Conservation (phyloP, 371 early-diverging fungal genomes). For the Mortierella polycephala region DNA sequence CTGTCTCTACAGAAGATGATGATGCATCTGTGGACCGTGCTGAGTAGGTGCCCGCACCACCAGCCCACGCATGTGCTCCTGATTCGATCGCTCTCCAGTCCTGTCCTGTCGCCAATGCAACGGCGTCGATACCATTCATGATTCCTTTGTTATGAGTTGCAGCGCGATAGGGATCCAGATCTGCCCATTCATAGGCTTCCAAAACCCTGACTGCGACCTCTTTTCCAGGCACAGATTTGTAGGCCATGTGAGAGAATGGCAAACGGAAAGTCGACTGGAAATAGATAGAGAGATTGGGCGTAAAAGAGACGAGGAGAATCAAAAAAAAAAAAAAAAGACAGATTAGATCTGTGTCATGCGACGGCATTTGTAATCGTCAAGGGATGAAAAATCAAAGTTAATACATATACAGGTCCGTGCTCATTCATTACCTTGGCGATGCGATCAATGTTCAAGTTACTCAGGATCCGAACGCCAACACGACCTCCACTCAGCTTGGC, state of each 20-base stretch:
- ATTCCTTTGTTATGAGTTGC: conserved; percentile 82
- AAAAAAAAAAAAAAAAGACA: background rate
- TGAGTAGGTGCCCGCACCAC: conserved; percentile 51
- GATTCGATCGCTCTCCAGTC: conserved; percentile 83
- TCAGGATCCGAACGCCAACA: conserved; percentile 69
- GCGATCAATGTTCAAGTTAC: conserved; percentile 69
- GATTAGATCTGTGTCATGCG: background rate
- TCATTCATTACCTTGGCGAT: conserved; percentile 59
- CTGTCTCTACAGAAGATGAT: background rate
- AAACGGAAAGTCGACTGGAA: conserved; percentile 64
- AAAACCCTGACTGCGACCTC: conserved; percentile 67
- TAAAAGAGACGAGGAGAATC: no score
- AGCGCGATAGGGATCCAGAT: conserved; percentile 72
- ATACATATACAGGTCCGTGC: no score
- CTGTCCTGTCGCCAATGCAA: conserved; percentile 78
- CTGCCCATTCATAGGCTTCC: conserved; percentile 74
- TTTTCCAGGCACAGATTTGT: conserved; percentile 65
- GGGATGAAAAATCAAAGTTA: no score
- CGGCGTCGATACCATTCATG: conserved; percentile 81
- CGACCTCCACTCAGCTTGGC: conserved; percentile 61
- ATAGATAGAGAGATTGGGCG: background rate
- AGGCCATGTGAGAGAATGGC: conserved; percentile 65
- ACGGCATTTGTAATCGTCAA: background rate
- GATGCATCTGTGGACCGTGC: conserved; percentile 20
- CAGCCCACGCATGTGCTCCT: conserved; percentile 72